Percentiles rank a stretch among this genome's conserved stretches.
These are phyloP conservation scores for Cladosporium phlei DNA, from an alignment of 2,329 filamentous ascomycete genomes.

Conservation along the genomic window DNA sequence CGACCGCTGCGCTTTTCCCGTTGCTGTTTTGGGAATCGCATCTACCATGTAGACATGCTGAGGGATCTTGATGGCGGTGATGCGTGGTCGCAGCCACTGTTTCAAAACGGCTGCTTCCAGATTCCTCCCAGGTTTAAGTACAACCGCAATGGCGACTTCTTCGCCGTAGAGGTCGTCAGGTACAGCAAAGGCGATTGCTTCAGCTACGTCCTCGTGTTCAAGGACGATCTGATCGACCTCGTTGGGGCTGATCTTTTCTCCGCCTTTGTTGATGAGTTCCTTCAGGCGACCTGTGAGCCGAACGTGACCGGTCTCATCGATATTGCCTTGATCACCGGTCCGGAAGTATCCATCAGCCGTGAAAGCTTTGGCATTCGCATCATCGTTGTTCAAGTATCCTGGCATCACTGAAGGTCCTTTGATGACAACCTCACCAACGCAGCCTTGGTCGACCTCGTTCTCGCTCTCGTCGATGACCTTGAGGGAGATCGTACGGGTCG, in stretches of 20 bases:
- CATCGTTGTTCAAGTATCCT: conserved; percentile 46
- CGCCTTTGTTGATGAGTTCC: conserved; percentile 49
- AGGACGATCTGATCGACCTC: conserved; percentile 44
- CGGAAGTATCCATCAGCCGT: conserved; percentile 48
- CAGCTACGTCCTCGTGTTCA: conserved; percentile 39
- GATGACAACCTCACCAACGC: conserved; percentile 47
- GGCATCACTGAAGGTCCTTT: conserved; percentile 48
- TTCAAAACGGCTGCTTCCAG: conserved; percentile 36
- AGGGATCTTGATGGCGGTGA: conserved; percentile 41
- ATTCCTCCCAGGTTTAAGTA: conserved; percentile 19
- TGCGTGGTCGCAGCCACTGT: conserved; percentile 28
- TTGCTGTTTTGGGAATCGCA: conserved; percentile 15
- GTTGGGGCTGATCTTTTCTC: conserved; percentile 45
- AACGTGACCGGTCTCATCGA: conserved; percentile 74
- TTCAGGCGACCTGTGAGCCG: conserved; percentile 66
- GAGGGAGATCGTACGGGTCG: conserved; percentile 69
- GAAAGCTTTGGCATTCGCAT: conserved; percentile 43
- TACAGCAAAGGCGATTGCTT: conserved; percentile 43
- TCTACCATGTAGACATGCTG: conserved; percentile 39
- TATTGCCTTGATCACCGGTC: conserved; percentile 63
- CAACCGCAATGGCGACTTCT: conserved; percentile 71
- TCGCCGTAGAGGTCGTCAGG: conserved; percentile 62
- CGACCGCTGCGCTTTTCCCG: conserved; percentile 13
- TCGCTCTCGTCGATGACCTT: conserved; percentile 67
- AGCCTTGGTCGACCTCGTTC: conserved; percentile 32